Conservation (phyloP, 345 rosid species). For the Syzygium aqueum region DNA sequence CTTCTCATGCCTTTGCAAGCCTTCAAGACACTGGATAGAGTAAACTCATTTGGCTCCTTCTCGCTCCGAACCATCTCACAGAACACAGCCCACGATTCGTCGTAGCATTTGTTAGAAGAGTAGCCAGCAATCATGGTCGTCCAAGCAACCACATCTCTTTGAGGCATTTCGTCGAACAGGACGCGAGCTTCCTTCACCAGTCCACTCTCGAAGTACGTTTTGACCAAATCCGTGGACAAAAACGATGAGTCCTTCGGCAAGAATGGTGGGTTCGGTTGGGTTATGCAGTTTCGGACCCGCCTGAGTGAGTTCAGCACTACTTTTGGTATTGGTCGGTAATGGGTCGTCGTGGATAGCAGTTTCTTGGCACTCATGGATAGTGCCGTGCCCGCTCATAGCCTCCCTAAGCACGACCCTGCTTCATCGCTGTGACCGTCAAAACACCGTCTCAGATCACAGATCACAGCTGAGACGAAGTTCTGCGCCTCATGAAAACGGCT, state of each 20-base stretch:
- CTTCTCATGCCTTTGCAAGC: slow-evolving; percentile 59
- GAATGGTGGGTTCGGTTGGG: slow-evolving; percentile 7
- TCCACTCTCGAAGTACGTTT: slow-evolving; percentile 37
- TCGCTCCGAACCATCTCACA: slow-evolving; percentile 40
- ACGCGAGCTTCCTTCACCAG: slow-evolving; percentile 28
- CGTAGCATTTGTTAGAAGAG: slow-evolving; percentile 30
- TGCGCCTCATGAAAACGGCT: neutral
- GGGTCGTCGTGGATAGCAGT: slow-evolving; percentile 7
- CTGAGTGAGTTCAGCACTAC: slow-evolving; percentile 30
- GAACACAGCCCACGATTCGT: slow-evolving; percentile 53
- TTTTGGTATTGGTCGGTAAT: slow-evolving; percentile 25
- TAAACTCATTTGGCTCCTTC: slow-evolving; percentile 46
- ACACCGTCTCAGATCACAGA: neutral
- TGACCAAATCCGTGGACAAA: slow-evolving; percentile 59
- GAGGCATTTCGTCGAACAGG: slow-evolving; percentile 67
- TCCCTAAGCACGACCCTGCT: neutral
- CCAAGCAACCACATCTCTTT: slow-evolving; percentile 67
- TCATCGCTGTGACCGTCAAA: neutral
- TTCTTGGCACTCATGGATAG: slow-evolving; percentile 1
- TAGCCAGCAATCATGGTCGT: slow-evolving; percentile 60
- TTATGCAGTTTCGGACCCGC: slow-evolving; percentile 14
- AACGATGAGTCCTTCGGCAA: slow-evolving; percentile 39
- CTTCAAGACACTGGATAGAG: slow-evolving; percentile 61
- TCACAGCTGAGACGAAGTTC: neutral
- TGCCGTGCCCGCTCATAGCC: neutral